Conservation (phyloP, 352 stramenopile genomes). For the Globisporangium polare region DNA sequence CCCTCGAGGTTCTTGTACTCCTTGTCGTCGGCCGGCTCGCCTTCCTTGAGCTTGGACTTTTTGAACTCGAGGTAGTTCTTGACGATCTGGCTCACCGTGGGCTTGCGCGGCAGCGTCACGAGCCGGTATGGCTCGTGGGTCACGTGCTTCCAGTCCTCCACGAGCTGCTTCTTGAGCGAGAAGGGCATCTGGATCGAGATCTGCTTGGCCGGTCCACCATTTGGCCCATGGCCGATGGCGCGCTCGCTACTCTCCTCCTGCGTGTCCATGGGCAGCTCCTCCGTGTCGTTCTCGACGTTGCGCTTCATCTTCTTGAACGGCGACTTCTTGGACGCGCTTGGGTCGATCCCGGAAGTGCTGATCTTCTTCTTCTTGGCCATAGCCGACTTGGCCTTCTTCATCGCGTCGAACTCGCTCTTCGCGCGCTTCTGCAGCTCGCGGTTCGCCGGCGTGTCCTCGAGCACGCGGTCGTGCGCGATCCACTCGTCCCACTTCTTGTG, state of each 20-base stretch:
- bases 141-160: slow-evolving; percentile 89
- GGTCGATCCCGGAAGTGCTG: slow-evolving; percentile 53
- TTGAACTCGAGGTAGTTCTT: slow-evolving; percentile 77
- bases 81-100: slow-evolving; percentile 76
- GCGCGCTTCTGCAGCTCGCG: slow-evolving; percentile 52
- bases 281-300: slow-evolving; percentile 59
- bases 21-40: slow-evolving; percentile 56
- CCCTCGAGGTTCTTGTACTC: slow-evolving; percentile 81
- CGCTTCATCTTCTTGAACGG: slow-evolving; percentile 79
- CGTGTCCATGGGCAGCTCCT: slow-evolving; percentile 35
- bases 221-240: slow-evolving; percentile 6
- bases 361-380: slow-evolving; percentile 61
- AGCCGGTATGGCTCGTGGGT: slow-evolving; percentile 77
- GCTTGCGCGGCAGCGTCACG: slow-evolving; percentile 77
- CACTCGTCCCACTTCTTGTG: slow-evolving; percentile 92
- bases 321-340: slow-evolving; percentile 43
- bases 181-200: slow-evolving; percentile 86
- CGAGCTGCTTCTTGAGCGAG: slow-evolving; percentile 90
- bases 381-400: slow-evolving; percentile 38
- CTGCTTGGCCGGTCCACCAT: slow-evolving; percentile 24
- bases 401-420: slow-evolving; percentile 21
- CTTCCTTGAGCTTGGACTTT: slow-evolving; percentile 55
- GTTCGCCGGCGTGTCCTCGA: slow-evolving; percentile 63
- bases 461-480: slow-evolving; percentile 65
- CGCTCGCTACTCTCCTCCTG: slow-evolving; percentile 16